phyloP scores from a whole-genome alignment of 805 yeast species.

The Hanseniaspora lindneri region DNA sequence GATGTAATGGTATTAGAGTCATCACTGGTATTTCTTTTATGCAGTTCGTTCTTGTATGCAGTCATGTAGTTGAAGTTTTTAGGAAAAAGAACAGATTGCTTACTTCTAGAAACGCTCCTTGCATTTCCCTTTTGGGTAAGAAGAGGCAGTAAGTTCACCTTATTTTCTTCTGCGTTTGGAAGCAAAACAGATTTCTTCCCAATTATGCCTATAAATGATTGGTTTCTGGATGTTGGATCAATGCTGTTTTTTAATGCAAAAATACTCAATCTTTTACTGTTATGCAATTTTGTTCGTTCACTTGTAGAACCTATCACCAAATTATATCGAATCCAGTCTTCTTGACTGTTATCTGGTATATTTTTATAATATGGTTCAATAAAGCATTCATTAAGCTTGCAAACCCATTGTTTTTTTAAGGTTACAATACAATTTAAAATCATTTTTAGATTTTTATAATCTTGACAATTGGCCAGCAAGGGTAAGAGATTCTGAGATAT shows the following conservation, averaged over 20 bases:
- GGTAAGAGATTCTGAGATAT: conserved; percentile 17
- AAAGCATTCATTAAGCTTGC: conserved; percentile 18
- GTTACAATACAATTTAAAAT: conserved; percentile 33
- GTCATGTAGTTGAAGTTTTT: conserved; percentile 2
- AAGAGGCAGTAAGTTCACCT: background rate
- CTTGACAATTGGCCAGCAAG: conserved; percentile 5
- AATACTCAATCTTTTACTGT: conserved; percentile 25
- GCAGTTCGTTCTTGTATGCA: background rate
- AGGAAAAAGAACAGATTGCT: conserved; percentile 2
- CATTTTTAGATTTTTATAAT: conserved; percentile 22
- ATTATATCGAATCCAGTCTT: conserved; percentile 21
- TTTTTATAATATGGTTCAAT: conserved; percentile 7
- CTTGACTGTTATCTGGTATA: conserved; percentile 7
- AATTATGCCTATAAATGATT: conserved; percentile 25
- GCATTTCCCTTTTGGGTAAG: background rate
- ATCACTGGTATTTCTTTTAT: background rate
- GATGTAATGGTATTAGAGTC: background rate
- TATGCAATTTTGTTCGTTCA: conserved; percentile 18
- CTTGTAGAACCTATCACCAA: background rate
- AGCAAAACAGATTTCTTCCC: conserved; percentile 21
- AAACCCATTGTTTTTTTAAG: conserved; percentile 41
- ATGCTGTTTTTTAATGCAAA: conserved; percentile 25
- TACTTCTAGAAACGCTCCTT: background rate
- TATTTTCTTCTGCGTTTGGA: conserved; percentile 16
- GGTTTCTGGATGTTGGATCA: conserved; percentile 27